phyloP scores from a whole-genome alignment of 805 yeast genomes.

The Saccharomycopsis capsularis region DNA sequence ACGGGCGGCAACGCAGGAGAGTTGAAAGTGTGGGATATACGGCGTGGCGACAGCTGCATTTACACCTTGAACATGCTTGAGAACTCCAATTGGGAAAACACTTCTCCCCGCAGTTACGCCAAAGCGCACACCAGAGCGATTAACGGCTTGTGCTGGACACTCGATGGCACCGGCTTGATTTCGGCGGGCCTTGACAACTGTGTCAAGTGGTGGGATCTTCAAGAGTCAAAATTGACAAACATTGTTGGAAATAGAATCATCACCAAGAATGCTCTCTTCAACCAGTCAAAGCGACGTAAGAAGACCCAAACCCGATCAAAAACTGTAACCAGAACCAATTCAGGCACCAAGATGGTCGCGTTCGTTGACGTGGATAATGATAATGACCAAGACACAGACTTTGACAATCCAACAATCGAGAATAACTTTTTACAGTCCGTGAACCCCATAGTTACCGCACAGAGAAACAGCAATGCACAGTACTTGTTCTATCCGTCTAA shows the following conservation, averaged over 20 bases:
- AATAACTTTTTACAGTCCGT: conserved; percentile 38
- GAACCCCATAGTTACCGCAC: conserved; percentile 40
- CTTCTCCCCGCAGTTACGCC: conserved; percentile 24
- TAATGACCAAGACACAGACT: neutral
- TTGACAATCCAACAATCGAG: neutral
- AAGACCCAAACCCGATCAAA: neutral
- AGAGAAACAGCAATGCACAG: conserved; percentile 46
- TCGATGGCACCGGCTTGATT: conserved; percentile 51
- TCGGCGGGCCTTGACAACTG: conserved; percentile 78
- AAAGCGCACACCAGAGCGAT: conserved; percentile 69
- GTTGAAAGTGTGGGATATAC: conserved; percentile 77
- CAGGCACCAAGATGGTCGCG: neutral
- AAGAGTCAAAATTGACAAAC: neutral
- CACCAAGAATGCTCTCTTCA: neutral
- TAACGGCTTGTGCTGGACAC: conserved; percentile 74
- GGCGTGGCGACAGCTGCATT: conserved; percentile 60
- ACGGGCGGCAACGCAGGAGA: conserved; percentile 81
- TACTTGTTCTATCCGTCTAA: conserved; percentile 69
- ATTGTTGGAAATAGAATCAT: neutral
- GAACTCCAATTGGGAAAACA: conserved; percentile 30
- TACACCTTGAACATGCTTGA: conserved; percentile 53
- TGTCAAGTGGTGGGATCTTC: conserved; percentile 70
- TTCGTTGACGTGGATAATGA: neutral
- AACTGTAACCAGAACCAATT: neutral
- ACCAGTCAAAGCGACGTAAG: neutral